phyloP scores from a whole-genome alignment of 163 green algal species.

The Trebouxia gelatinosa region DNA sequence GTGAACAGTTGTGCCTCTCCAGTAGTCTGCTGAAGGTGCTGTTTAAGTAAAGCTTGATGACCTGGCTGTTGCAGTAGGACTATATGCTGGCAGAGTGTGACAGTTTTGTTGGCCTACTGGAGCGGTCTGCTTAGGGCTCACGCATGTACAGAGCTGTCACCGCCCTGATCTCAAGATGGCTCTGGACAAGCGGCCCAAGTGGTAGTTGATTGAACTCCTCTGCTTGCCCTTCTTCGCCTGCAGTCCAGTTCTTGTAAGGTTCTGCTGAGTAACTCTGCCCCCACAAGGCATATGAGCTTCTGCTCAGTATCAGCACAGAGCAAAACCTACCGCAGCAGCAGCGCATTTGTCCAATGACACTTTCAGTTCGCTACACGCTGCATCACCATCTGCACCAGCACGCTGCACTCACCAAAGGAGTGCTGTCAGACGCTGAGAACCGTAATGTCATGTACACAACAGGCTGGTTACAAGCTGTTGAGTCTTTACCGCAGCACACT shows the following conservation, averaged over 20 bases:
- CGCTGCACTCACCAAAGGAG: conserved; percentile 1
- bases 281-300: background rate
- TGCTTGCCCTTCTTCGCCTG: conserved; percentile 9
- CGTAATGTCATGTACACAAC: background rate
- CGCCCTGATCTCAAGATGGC: conserved; percentile 1
- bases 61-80: background rate
- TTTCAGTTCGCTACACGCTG: background rate
- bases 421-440: background rate
- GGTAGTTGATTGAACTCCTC: conserved; percentile 16
- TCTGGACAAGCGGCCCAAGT: conserved; percentile 19
- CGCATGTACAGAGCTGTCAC: background rate
- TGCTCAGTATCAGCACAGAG: background rate
- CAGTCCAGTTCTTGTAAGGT: background rate
- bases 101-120: background rate
- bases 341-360: background rate
- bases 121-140: background rate
- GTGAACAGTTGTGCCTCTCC: background rate
- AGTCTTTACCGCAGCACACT: background rate
- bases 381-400: background rate
- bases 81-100: background rate
- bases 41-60: background rate
- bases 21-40: background rate
- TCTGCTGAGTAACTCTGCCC: background rate
- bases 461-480: background rate
- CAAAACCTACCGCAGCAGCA: conserved; percentile 16